Evolutionary conservation across 179 eudicot species (phyloP).

Genomic region (Pouteria campechiana): DNA sequence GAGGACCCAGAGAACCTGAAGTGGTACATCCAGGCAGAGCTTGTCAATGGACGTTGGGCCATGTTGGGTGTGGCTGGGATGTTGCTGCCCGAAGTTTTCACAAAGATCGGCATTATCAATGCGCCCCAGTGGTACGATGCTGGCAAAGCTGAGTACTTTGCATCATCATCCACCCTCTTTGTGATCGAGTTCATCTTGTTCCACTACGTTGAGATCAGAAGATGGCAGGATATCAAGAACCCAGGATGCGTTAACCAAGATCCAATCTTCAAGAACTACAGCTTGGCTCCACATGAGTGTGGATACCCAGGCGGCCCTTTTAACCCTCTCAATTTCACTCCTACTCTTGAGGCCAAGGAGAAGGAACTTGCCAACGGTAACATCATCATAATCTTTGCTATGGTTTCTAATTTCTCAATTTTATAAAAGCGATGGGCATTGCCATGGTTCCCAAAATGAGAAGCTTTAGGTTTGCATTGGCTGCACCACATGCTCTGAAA

Average conservation of each 20-base stretch:
- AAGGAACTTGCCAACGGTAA: conserved; percentile 94
- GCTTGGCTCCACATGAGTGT: conserved; percentile 71
- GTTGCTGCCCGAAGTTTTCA: conserved; percentile 83
- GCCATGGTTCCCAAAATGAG: too few relatives aligned
- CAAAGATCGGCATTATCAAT: conserved; percentile 62
- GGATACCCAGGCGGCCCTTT: conserved; percentile 99
- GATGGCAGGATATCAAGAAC: conserved; percentile 99
- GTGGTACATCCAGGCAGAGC: conserved; percentile 96
- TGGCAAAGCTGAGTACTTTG: conserved; percentile 84
- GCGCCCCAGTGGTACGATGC: conserved; percentile 89
- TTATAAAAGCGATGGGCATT: too few relatives aligned
- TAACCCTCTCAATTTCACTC: conserved; percentile 87
- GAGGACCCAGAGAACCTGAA: conserved; percentile 94
- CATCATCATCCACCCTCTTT: conserved; percentile 87
- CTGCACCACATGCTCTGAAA: too few relatives aligned
- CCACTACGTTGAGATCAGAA: conserved; percentile 93
- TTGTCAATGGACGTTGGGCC: conserved; percentile 92
- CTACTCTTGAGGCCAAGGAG: conserved; percentile 84
- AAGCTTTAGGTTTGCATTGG: too few relatives aligned
- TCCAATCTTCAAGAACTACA: conserved; percentile 92
- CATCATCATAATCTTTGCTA: not conserved
- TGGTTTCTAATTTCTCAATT: too few relatives aligned
- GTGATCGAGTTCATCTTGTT: conserved; percentile 97
- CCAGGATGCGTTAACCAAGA: conserved; percentile 97
- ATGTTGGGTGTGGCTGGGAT: conserved; percentile 94